phyloP scores from a whole-genome alignment of 441 rosid species.

The Euphorbia schlechtendalii region DNA sequence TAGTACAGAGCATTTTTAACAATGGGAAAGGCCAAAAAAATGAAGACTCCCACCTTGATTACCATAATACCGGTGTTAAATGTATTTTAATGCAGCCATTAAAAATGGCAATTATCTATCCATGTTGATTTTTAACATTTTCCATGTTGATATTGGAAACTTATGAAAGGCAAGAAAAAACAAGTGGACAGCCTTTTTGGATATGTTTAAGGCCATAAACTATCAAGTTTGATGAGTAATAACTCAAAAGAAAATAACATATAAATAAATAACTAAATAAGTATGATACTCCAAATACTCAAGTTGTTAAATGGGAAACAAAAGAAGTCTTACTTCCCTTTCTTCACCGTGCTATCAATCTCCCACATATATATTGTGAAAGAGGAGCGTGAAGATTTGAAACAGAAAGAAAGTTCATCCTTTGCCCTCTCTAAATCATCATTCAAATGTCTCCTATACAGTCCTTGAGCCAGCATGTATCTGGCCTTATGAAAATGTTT shows the following conservation, averaged over 20 bases:
- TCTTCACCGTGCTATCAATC: slow-evolving; percentile 97
- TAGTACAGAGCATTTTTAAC: not conserved
- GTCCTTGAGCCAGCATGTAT: slow-evolving; percentile 90
- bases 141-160: not conserved
- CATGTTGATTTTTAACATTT: not conserved
- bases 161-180: not conserved
- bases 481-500: slow-evolving; percentile 99
- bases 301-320: slow-evolving; percentile 12
- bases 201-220: not conserved
- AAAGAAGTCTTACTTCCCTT: slow-evolving; percentile 65
- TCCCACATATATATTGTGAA: slow-evolving; percentile 99
- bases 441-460: slow-evolving; percentile 63
- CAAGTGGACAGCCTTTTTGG: not conserved
- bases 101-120: not conserved
- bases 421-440: slow-evolving; percentile 92
- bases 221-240: slow-evolving; percentile 1
- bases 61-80: not conserved
- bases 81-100: not conserved
- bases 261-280: not conserved
- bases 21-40: not conserved
- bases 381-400: slow-evolving; percentile 88
- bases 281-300: slow-evolving; percentile 8
- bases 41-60: no score
- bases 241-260: not conserved
- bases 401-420: slow-evolving; percentile 96